Conservation (phyloP, 2,329 filamentous ascomycete species). For the Alternaria sp. region DNA sequence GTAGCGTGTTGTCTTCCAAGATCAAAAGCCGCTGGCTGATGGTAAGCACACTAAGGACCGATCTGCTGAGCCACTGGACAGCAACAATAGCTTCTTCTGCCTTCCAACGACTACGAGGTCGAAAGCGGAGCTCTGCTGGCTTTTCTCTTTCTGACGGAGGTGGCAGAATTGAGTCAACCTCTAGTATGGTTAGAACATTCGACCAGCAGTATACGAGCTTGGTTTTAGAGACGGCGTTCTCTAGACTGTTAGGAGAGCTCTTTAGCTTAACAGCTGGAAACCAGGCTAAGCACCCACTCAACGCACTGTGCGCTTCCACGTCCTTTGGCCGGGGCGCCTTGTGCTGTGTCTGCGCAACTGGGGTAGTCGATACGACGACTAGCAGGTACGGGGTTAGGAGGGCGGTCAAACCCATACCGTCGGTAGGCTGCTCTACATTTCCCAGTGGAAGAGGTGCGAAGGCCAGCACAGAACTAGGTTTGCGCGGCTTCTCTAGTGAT, state of each 20-base stretch:
- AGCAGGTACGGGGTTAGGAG: slow-evolving; percentile 95
- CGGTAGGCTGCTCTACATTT: slow-evolving; percentile 90
- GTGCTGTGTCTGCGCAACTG: slow-evolving; percentile 93
- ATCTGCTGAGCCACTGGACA: slow-evolving; percentile 95
- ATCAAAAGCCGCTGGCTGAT: slow-evolving; percentile 94
- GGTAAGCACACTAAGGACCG: slow-evolving; percentile 88
- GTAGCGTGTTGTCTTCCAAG: slow-evolving; percentile 83
- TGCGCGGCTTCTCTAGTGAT: slow-evolving; percentile 72
- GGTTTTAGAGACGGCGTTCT: slow-evolving; percentile 75
- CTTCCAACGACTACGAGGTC: slow-evolving; percentile 85
- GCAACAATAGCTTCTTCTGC: slow-evolving; percentile 95
- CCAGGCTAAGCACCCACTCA: slow-evolving; percentile 96
- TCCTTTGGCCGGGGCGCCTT: slow-evolving; percentile 93
- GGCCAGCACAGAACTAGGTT: slow-evolving; percentile 92
- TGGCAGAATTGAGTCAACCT: slow-evolving; percentile 74
- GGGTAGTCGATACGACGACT: slow-evolving; percentile 96
- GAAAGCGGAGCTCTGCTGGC: slow-evolving; percentile 80
- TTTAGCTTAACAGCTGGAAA: slow-evolving; percentile 96
- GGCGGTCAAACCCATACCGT: slow-evolving; percentile 87
- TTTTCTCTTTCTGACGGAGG: slow-evolving; percentile 74
- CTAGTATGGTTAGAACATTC: slow-evolving; percentile 91
- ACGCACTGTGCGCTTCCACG: slow-evolving; percentile 83
- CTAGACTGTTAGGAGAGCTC: slow-evolving; percentile 70
- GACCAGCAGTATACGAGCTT: slow-evolving; percentile 99
- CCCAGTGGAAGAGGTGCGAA: slow-evolving; percentile 90